These are phyloP conservation scores for Solanum stenotomum DNA, from an alignment of 257 asterid genomes.

Conservation along the genomic window DNA sequence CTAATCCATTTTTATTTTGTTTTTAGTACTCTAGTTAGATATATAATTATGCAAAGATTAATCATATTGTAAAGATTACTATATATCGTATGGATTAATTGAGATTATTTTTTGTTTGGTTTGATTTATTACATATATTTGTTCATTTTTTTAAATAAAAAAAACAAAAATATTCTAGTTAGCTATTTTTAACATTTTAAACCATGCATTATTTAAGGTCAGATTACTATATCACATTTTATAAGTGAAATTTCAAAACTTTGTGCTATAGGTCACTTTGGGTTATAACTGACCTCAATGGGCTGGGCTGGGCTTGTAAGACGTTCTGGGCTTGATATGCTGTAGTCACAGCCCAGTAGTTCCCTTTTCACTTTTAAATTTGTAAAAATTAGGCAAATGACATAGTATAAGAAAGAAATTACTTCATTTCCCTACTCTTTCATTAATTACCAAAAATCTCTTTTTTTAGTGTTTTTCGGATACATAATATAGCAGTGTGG, in stretches of 20 bases:
- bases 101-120: not conserved
- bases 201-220: not conserved
- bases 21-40: not conserved
- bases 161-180: not conserved
- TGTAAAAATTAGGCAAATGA: no score
- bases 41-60: not conserved
- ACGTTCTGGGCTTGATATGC: not conserved
- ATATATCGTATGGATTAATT: not conserved
- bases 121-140: not conserved
- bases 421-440: no score
- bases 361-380: no score
- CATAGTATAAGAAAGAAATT: no score
- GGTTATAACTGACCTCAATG: not conserved
- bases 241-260: no score
- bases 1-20: not conserved
- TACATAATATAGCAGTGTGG: no score
- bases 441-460: no score
- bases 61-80: not conserved
- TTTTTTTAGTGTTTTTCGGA: no score
- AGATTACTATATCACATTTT: not conserved
- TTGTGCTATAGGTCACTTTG: not conserved
- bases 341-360: not conserved
- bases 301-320: not conserved
- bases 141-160: not conserved
- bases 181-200: no score